A percentile compares a stretch with the other conserved stretches of the same genome.
Evolutionary conservation across 2,329 filamentous ascomycete species (phyloP).

Genomic region (Hypomyces perniciosus): DNA sequence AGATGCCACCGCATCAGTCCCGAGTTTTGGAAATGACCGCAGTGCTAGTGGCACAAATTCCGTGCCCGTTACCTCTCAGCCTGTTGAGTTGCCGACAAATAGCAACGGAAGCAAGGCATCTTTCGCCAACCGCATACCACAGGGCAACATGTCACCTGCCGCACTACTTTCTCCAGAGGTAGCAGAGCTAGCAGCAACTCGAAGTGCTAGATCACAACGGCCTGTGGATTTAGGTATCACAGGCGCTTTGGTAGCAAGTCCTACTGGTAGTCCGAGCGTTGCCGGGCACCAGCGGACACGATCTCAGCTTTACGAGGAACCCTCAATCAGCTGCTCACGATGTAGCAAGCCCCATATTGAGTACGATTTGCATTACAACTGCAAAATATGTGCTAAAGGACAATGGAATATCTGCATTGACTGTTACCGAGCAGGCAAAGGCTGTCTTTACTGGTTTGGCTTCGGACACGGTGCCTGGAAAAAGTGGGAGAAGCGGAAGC

Average conservation of each 20-base stretch:
- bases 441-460: slow-evolving; percentile 83
- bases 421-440: slow-evolving; percentile 72
- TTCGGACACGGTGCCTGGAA: slow-evolving; percentile 69
- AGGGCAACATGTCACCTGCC: slow-evolving; percentile 17
- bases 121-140: slow-evolving; percentile 32
- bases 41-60: slow-evolving; percentile 33
- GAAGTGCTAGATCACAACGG: slow-evolving; percentile 24
- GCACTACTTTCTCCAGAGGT: not conserved
- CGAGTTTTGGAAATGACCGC: slow-evolving; percentile 29
- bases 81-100: slow-evolving; percentile 17
- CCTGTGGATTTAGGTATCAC: slow-evolving; percentile 35
- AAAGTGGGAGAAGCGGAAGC: slow-evolving; percentile 54
- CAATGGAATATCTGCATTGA: slow-evolving; percentile 72
- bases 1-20: slow-evolving; percentile 33
- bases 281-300: slow-evolving; percentile 34
- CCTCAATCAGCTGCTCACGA: slow-evolving; percentile 64
- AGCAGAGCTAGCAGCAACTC: slow-evolving; percentile 18
- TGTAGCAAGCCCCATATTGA: slow-evolving; percentile 71
- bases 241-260: slow-evolving; percentile 21
- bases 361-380: slow-evolving; percentile 82
- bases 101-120: slow-evolving; percentile 24
- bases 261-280: slow-evolving; percentile 26
- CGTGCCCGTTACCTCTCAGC: slow-evolving; percentile 21
- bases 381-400: slow-evolving; percentile 61
- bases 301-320: slow-evolving; percentile 58